Evolutionary conservation across 345 rosid genomes (phyloP), one percentile per base, ranked within the genome.

Genomic region (Aquilaria malaccensis): DNA sequence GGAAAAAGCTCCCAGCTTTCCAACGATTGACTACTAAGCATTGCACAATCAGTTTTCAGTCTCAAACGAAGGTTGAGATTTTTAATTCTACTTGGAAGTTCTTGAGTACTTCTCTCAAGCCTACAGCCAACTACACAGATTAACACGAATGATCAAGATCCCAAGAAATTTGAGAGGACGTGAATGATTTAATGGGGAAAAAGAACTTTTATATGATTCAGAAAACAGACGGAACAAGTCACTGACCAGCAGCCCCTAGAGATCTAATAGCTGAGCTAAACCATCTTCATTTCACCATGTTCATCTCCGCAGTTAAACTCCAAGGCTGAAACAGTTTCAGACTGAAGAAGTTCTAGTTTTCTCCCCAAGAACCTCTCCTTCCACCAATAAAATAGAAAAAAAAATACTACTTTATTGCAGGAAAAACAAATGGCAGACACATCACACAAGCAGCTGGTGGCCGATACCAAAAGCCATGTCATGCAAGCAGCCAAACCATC

Each of bases 351-450:
- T 49, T 45, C 32, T 55, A 33, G 13, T 13, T 46, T 45, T 45
- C 32, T 53, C 50, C 50, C 47, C 11, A 57, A 57, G 29, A 55
- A 7, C 9, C 12, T n/a, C 43, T 13, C 14, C 12, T 29, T 12
- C 10, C 30, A 29, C 22, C n/a, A 50, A 63, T 60, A 50, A 56
- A 60, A 48, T 46, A 30, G 61, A 61, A 46, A 30, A 76, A 45
- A 13, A 63, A 57, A 37, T 33, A 45, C 50, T 30, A 50, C 58
- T 22, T 29, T 11, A 47, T 53, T 22, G 49, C 32, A 30, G 7
- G 45, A 41, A 9, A 14, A 13, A 46, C 41, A 57, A 37, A 37
- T 41, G 45, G 10, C 30, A 12, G 45, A 14, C 30, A n/a, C 1
- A 7, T 22, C 22, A 22, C 22, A 22, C 22, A 22, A 22, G 7